Conservation (phyloP, 1,284 basidiomycete species). For the Sutorius eximius region DNA sequence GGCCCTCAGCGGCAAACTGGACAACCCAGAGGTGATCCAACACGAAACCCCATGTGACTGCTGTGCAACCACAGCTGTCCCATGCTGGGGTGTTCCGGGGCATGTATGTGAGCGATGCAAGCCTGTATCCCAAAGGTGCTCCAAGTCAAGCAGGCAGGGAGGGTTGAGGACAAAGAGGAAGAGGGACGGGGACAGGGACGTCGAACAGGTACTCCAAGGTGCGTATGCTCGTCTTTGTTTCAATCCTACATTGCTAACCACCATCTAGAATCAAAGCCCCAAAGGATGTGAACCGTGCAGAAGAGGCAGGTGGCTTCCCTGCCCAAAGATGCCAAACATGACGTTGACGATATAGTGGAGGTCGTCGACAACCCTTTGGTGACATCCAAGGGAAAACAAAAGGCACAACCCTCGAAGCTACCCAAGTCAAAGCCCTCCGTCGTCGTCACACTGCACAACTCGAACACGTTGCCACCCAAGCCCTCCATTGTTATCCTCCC, state of each 20-base stretch:
- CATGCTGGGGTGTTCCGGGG: background rate
- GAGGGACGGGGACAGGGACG: background rate
- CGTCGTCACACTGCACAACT: no score
- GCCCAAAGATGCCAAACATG: no score
- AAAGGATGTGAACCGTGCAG: no score
- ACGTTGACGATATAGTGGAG: no score
- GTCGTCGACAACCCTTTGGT: no score
- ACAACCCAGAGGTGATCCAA: background rate
- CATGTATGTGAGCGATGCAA: background rate
- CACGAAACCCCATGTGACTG: background rate
- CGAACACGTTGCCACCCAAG: no score
- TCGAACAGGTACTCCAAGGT: background rate
- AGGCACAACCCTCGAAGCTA: background rate
- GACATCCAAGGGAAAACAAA: background rate
- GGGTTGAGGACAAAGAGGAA: background rate
- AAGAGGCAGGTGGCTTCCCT: no score
- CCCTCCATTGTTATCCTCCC: no score
- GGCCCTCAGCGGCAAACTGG: no score
- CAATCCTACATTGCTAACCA: no score
- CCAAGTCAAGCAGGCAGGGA: background rate
- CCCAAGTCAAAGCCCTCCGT: no score
- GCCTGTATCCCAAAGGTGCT: background rate
- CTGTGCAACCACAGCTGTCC: background rate
- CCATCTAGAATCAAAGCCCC: no score
- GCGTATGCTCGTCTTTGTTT: background rate